phyloP scores from a whole-genome alignment of 352 stramenopile genomes.

The Phytophthora lateralis region DNA sequence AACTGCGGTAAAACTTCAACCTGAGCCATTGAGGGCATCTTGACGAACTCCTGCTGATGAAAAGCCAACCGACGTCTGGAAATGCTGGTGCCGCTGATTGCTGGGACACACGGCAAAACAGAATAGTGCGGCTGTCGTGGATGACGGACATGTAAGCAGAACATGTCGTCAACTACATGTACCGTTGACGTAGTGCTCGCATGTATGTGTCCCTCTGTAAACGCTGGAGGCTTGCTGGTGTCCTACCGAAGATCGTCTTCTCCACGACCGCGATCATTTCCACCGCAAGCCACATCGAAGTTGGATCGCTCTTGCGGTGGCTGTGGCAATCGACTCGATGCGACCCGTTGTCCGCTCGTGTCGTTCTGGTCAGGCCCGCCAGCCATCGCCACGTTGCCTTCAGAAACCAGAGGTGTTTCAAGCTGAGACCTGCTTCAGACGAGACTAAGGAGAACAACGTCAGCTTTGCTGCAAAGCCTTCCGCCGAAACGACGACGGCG shows the following conservation, averaged over 20 bases:
- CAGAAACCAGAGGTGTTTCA: constrained; percentile 1
- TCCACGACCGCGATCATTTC: background rate
- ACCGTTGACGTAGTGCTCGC: background rate
- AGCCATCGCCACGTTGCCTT: constrained; percentile 1
- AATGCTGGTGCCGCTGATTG: background rate
- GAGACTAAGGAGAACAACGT: background rate
- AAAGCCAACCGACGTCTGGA: background rate
- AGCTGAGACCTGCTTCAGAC: background rate
- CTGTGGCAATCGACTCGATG: background rate
- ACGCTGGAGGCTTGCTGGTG: background rate
- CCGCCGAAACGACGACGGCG: constrained; percentile 2
- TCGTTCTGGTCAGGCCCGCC: background rate
- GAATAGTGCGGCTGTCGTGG: background rate
- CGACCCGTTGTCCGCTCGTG: background rate
- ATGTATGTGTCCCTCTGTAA: background rate
- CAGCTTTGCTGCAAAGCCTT: too few relatives aligned
- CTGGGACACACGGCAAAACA: background rate
- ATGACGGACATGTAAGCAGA: background rate
- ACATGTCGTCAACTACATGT: background rate
- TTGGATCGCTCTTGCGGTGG: background rate
- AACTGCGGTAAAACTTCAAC: constrained; percentile 7
- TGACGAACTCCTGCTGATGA: background rate
- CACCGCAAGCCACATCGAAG: background rate
- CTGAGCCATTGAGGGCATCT: background rate
- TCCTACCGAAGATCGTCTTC: background rate